These are phyloP conservation scores for Hanseniaspora taiwanica DNA, from an alignment of 805 yeast genomes.

Conservation along the genomic window DNA sequence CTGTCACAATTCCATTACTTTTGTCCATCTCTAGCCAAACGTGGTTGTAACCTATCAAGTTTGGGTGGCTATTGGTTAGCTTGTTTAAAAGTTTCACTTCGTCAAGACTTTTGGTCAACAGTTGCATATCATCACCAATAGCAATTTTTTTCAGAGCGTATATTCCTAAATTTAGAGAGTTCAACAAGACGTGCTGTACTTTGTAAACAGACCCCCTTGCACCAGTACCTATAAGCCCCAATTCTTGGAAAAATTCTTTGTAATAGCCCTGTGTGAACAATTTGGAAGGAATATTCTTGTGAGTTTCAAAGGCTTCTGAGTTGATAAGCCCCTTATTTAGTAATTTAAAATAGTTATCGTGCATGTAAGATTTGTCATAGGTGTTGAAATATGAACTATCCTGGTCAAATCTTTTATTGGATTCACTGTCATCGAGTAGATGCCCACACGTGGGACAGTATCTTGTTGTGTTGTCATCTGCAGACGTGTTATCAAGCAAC, in stretches of 20 bases:
- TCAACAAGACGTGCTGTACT: constrained; percentile 63
- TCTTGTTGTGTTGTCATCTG: constrained; percentile 1
- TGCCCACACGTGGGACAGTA: not conserved
- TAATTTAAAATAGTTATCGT: constrained; percentile 7
- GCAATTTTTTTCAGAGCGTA: constrained; percentile 81
- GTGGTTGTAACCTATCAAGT: constrained; percentile 75
- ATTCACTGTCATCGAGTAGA: not conserved
- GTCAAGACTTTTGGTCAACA: constrained; percentile 54
- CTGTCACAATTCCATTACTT: constrained; percentile 38
- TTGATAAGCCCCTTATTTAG: constrained; percentile 3
- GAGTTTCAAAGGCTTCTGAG: not conserved
- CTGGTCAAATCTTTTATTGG: not conserved
- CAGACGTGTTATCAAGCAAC: not conserved
- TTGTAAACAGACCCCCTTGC: constrained; percentile 76
- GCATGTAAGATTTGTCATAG: constrained; percentile 1
- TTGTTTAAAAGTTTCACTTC: constrained; percentile 63
- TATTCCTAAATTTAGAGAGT: constrained; percentile 55
- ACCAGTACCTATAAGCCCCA: constrained; percentile 60
- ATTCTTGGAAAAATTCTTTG: constrained; percentile 49
- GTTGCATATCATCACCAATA: constrained; percentile 61
- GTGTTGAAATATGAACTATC: not conserved
- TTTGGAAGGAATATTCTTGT: constrained; percentile 29
- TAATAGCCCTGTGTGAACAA: constrained; percentile 78
- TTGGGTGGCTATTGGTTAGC: constrained; percentile 34
- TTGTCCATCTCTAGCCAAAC: constrained; percentile 75